Conservation (phyloP, 2,329 filamentous ascomycete genomes). For the Fusarium pininemorale region DNA sequence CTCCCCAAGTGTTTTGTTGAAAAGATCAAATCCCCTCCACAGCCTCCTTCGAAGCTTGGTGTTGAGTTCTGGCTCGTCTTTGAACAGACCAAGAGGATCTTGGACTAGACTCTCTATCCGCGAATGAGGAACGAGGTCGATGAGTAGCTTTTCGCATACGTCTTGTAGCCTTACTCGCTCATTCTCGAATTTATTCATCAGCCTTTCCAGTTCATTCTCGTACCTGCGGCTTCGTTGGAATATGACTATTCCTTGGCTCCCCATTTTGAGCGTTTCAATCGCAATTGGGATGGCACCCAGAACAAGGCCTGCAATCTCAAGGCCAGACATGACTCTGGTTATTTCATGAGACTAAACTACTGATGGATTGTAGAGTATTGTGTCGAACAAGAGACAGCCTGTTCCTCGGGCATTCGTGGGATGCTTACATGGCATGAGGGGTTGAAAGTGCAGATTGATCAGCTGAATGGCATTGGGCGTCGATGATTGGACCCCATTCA, state of each 20-base stretch:
- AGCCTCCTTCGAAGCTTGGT: background rate
- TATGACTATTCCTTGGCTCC: rapidly evolving
- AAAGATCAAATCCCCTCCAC: background rate
- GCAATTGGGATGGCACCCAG: background rate
- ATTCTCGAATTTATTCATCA: background rate
- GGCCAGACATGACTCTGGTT: background rate
- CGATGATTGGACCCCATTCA: too few relatives aligned
- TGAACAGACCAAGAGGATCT: background rate
- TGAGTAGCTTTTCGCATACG: rapidly evolving
- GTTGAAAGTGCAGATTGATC: too few relatives aligned
- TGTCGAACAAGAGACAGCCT: too few relatives aligned
- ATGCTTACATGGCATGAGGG: too few relatives aligned
- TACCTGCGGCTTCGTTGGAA: background rate
- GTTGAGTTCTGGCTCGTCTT: background rate
- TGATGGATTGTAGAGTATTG: too few relatives aligned
- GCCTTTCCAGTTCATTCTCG: background rate
- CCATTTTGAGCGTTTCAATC: background rate
- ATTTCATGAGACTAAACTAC: too few relatives aligned
- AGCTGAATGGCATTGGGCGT: too few relatives aligned
- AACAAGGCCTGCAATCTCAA: background rate
- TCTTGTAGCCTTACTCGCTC: background rate
- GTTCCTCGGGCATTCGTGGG: too few relatives aligned
- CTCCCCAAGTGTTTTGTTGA: too few relatives aligned
- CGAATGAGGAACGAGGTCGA: background rate
- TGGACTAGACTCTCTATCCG: background rate